phyloP scores from a whole-genome alignment of 495 filamentous ascomycete genomes.

The Lindgomyces ingoldianus region DNA sequence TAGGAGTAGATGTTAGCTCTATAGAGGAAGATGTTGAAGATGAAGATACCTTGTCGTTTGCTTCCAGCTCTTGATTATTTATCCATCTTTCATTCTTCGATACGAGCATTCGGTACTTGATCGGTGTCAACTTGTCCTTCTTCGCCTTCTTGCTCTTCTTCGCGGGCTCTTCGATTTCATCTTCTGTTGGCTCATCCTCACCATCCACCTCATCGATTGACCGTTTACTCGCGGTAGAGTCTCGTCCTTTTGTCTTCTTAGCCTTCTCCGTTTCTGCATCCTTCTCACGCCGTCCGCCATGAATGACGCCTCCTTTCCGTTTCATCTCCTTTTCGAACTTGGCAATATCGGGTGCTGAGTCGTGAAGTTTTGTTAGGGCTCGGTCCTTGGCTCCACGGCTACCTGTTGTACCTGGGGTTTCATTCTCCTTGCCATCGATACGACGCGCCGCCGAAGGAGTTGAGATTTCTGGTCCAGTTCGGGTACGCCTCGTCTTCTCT shows the following conservation, averaged over 20 bases:
- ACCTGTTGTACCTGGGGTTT: conserved; percentile 73
- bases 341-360: conserved; percentile 76
- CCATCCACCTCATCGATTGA: conserved; percentile 60
- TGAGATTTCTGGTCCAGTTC: conserved; percentile 32
- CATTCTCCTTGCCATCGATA: conserved; percentile 75
- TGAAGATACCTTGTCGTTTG: conserved; percentile 56
- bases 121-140: conserved; percentile 46
- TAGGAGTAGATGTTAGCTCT: too few relatives aligned
- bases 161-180: conserved; percentile 39
- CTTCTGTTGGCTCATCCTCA: conserved; percentile 47
- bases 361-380: conserved; percentile 73
- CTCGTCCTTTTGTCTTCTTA: conserved; percentile 32
- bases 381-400: conserved; percentile 86
- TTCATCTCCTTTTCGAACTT: conserved; percentile 94
- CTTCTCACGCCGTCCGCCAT: conserved; percentile 63
- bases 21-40: too few relatives aligned
- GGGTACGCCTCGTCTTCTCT: conserved; percentile 21
- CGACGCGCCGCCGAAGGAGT: conserved; percentile 53
- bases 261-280: conserved; percentile 42
- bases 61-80: conserved; percentile 66
- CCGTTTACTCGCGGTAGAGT: conserved; percentile 49
- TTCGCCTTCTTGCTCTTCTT: conserved; percentile 65
- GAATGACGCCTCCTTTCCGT: conserved; percentile 77
- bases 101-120: conserved; percentile 71
- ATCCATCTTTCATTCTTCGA: conserved; percentile 82